Percentiles rank a stretch among this genome's conserved stretches.
Conservation (phyloP, 2,329 filamentous ascomycete genomes). For the Penicillium sp. region DNA sequence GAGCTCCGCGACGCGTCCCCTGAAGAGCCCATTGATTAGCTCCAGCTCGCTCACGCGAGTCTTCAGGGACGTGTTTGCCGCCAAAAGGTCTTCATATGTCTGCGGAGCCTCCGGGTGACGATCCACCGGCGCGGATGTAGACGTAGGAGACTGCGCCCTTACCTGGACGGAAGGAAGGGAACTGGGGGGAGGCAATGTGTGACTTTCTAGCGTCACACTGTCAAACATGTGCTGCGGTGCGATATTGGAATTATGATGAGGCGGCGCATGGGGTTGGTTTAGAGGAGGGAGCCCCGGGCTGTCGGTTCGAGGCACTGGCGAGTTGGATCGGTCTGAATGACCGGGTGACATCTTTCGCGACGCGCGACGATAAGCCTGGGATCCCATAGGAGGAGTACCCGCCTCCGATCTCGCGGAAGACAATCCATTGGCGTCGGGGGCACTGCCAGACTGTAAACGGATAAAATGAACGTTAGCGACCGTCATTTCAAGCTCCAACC, state of each 20-base stretch:
- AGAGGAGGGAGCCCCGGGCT: constrained; percentile 68
- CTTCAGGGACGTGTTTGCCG: constrained; percentile 84
- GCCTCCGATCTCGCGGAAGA: constrained; percentile 61
- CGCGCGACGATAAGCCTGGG: constrained; percentile 65
- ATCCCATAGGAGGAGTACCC: constrained; percentile 60
- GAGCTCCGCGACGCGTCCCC: constrained; percentile 73
- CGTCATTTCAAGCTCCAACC: constrained; percentile 22
- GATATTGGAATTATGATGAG: constrained; percentile 67
- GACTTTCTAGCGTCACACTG: constrained; percentile 68
- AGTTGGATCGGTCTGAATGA: constrained; percentile 74
- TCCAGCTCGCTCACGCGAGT: constrained; percentile 95
- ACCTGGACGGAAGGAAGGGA: constrained; percentile 57
- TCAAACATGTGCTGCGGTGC: constrained; percentile 81
- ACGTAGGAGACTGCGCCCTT: constrained; percentile 64
- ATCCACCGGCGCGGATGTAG: constrained; percentile 61
- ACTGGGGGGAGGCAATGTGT: constrained; percentile 65
- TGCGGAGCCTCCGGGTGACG: constrained; percentile 73
- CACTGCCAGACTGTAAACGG: constrained; percentile 45
- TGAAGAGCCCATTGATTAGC: constrained; percentile 86
- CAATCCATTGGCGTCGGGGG: constrained; percentile 62
- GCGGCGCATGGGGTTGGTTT: constrained; percentile 58
- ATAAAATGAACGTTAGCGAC: constrained; percentile 30
- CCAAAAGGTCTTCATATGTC: constrained; percentile 78
- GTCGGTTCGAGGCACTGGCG: constrained; percentile 77
- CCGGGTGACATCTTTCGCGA: constrained; percentile 76